Percentiles rank a stretch among this genome's conserved stretches.
These are phyloP conservation scores for Heliosperma pusillum DNA, from an alignment of 148 eudicot genomes.

Conservation along the genomic window DNA sequence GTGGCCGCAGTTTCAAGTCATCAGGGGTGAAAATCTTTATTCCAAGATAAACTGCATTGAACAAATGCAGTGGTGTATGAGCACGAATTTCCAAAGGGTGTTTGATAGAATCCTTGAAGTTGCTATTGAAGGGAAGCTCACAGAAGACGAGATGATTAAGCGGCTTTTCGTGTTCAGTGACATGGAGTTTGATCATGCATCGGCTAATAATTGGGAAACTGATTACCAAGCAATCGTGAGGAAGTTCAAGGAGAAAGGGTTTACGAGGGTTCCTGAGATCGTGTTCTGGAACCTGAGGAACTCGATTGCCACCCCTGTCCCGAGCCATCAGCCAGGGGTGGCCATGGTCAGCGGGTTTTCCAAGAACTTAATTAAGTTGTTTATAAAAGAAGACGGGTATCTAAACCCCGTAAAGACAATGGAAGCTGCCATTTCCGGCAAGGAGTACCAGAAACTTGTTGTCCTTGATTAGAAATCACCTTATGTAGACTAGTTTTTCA, in stretches of 20 bases:
- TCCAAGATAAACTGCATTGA: slow-evolving; percentile 17
- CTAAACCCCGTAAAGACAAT: slow-evolving; percentile 27
- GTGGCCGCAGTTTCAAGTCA: slow-evolving; percentile 24
- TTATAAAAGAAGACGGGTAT: slow-evolving; percentile 32
- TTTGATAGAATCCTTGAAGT: slow-evolving; percentile 35
- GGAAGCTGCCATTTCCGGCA: slow-evolving; percentile 41
- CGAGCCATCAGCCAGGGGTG: slow-evolving; percentile 34
- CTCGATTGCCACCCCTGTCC: slow-evolving; percentile 43
- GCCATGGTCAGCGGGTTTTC: slow-evolving; percentile 50
- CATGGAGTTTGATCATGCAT: slow-evolving; percentile 33
- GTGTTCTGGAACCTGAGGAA: slow-evolving; percentile 49
- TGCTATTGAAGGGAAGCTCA: slow-evolving; percentile 23
- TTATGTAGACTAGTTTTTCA: too few relatives aligned
- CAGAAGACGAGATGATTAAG: slow-evolving; percentile 29
- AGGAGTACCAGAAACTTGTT: slow-evolving; percentile 38
- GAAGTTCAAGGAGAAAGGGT: slow-evolving; percentile 29
- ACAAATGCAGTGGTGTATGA: slow-evolving; percentile 22
- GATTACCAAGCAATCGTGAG: slow-evolving; percentile 27
- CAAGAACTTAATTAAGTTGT: slow-evolving; percentile 42
- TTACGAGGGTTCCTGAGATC: slow-evolving; percentile 24
- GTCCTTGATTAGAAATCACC: slow-evolving; percentile 27
- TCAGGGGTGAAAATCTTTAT: slow-evolving; percentile 19
- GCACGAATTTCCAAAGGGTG: slow-evolving; percentile 37
- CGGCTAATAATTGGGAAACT: slow-evolving; percentile 24
- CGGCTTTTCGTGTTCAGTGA: slow-evolving; percentile 35